Base-by-base conservation (phyloP, 441 rosid genomes). In the Gossypium trilobum region DNA sequence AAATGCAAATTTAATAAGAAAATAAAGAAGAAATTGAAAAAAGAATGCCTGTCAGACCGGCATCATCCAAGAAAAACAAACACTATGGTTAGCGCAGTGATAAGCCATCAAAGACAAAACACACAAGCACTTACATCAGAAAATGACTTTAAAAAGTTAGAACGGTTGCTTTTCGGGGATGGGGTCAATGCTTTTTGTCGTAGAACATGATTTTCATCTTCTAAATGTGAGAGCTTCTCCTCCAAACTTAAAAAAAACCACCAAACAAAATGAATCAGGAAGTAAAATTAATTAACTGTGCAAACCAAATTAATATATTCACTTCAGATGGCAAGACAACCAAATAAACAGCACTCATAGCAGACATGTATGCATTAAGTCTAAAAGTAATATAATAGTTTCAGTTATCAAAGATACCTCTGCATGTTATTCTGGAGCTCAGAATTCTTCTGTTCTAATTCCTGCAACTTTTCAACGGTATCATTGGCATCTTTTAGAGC, bases 201-300 rank as follows among this genome's bases (percentile, higher is more conserved):
- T 75, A 95, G 83, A 70, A 90, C 89, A 74, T 80, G 96, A 82
- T 92, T 95, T 84, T 95, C 99, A 77, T 90, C 88, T 79, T 95
- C 99, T 63, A 87, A 22, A 74, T 75, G 87, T 33, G 92, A 82
- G 68, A 92, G 88, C 83, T 88, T 95, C 78, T 84, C 85, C 82
- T 87, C 93, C 61, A 92, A 90, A 74, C 98, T 92, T 75, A 76
- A 70, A 67, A 48, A 19, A 67, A 50, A 42, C 27, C 31, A 75
- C 58, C 52, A 81, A 61, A 81, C 17, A 27, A 16, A 60, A 23
- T 0, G 59, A 44, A 29, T 59, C 19, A 69, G 48, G 20, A 73
- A 55, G 44, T 42, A 74, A 58, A 29, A 68, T 9, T 33, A 16
- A 52, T 46, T 10, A 46, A 23, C 13, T 22, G 6, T 46, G 55